A percentile compares a stretch with the other conserved stretches of the same genome.
Conservation (phyloP, 169 alveolate species). For the Eimeria acervulina region DNA sequence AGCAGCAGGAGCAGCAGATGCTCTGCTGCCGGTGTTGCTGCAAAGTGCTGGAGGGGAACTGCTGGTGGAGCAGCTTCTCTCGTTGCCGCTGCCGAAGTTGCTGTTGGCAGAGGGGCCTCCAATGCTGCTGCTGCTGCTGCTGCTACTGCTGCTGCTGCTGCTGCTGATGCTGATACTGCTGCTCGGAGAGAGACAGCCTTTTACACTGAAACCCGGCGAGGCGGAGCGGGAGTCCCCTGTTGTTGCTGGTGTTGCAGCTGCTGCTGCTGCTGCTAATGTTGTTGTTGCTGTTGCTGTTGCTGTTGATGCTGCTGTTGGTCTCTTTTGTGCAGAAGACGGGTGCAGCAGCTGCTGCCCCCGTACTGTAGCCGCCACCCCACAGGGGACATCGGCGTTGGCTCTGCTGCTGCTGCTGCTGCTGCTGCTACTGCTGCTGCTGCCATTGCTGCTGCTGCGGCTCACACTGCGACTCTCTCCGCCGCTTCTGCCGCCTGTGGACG, state of each 20-base stretch:
- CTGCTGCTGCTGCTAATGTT: slow-evolving; percentile 10
- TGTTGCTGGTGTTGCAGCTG: slow-evolving; percentile 31
- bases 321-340: slow-evolving; percentile 1
- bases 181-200: background rate
- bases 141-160: background rate
- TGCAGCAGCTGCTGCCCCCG: slow-evolving; percentile 26
- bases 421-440: background rate
- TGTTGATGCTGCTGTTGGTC: background rate
- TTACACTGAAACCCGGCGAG: background rate
- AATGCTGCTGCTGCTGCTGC: background rate
- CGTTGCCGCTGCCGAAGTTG: background rate
- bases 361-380: background rate
- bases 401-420: background rate
- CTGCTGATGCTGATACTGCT: background rate
- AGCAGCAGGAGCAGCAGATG: too few species aligned
- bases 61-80: slow-evolving; percentile 20
- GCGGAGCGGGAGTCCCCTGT: background rate
- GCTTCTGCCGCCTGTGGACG: too few species aligned
- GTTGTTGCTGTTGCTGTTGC: background rate
- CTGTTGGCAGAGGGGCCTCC: background rate
- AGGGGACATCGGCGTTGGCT: background rate
- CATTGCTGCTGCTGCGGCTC: too few species aligned
- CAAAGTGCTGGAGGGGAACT: background rate
- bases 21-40: background rate
- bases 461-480: too few species aligned